Evolutionary conservation across 1,284 basidiomycete genomes (phyloP).

Genomic region (Ustilago loliicola): DNA sequence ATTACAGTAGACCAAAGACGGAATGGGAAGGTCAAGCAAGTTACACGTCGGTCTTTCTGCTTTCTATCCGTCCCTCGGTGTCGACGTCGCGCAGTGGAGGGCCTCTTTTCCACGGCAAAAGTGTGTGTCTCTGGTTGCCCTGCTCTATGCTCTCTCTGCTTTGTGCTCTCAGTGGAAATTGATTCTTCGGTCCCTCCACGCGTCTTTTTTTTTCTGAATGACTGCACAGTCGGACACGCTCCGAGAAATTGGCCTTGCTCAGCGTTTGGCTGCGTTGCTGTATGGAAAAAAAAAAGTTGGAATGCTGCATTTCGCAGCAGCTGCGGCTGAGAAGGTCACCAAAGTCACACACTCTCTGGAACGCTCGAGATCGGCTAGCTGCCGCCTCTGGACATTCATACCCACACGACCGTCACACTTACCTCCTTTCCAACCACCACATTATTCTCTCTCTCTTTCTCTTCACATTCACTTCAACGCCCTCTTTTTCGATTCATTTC

Average conservation of each 20-base stretch:
- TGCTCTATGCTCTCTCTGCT: neutral
- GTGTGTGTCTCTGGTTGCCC: constrained; percentile 1
- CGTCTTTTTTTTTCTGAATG: neutral
- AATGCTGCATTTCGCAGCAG: neutral
- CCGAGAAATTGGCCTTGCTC: neutral
- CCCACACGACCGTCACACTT: neutral
- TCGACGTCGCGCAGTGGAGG: neutral
- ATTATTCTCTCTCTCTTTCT: constrained; percentile 2
- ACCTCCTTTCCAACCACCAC: constrained; percentile 14
- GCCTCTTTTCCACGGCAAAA: neutral
- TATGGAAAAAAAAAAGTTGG: neutral
- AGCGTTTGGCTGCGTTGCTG: neutral
- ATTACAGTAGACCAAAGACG: too few species aligned
- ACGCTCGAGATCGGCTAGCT: neutral
- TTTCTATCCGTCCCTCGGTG: too few species aligned
- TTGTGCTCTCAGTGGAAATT: neutral
- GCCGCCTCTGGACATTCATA: too few species aligned
- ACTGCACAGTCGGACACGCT: neutral
- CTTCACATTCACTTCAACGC: neutral
- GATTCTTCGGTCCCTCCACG: constrained; percentile 2
- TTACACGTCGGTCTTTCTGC: neutral
- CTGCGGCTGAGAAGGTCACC: too few species aligned
- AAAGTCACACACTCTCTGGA: neutral
- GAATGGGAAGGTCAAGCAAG: neutral
- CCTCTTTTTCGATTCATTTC: neutral